Evolutionary conservation across 805 yeast species (phyloP).

Genomic region (Debaryomyces hansenii): DNA sequence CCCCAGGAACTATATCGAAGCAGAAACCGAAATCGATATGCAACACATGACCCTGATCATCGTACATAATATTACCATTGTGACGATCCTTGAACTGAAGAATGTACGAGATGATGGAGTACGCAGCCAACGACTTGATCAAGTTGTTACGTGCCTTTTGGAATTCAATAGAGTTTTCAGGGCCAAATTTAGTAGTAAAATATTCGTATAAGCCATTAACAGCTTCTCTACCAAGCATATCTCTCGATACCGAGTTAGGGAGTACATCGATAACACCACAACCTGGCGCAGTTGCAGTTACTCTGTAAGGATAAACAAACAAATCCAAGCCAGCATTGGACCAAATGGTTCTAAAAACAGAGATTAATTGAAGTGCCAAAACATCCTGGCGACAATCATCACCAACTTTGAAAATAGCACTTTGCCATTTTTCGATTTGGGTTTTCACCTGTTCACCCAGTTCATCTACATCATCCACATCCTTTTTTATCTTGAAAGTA

Average conservation of each 20-base stretch:
- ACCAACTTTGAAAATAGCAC: conserved; percentile 98
- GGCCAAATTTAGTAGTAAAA: conserved; percentile 88
- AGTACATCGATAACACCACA: conserved; percentile 98
- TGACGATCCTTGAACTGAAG: conserved; percentile 96
- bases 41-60: conserved; percentile 88
- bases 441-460: conserved; percentile 26
- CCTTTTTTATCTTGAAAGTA: conserved; percentile 77
- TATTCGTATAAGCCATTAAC: conserved; percentile 95
- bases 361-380: conserved; percentile 85
- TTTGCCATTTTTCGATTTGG: conserved; percentile 74
- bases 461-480: conserved; percentile 46
- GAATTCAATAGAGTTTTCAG: conserved; percentile 85
- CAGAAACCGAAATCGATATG: conserved; percentile 99
- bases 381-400: conserved; percentile 99
- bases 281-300: conserved; percentile 98
- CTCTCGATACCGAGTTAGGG: conserved; percentile 93
- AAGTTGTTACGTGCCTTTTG: conserved; percentile 91
- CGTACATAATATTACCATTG: conserved; percentile 97
- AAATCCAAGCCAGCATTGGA: conserved; percentile 83
- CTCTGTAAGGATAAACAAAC: conserved; percentile 89
- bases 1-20: conserved; percentile 98
- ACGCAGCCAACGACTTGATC: conserved; percentile 91
- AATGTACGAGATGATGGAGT: conserved; percentile 85
- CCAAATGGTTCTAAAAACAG: conserved; percentile 92
- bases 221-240: conserved; percentile 98